These are phyloP conservation scores for Colletotrichum sp. DNA, from an alignment of 2,329 filamentous ascomycete species.

Conservation along the genomic window DNA sequence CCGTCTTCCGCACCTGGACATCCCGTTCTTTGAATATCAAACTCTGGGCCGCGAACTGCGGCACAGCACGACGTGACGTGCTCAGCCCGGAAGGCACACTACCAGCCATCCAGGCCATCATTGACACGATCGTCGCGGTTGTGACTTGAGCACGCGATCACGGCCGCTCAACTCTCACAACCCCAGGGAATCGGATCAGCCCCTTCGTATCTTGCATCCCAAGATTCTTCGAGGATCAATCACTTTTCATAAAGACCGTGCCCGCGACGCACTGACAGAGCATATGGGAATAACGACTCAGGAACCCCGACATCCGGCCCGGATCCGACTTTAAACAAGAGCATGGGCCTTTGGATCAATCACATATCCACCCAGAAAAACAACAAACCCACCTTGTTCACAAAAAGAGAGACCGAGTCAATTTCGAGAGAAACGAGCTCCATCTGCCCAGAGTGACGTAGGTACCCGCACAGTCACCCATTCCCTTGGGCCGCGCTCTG, in stretches of 20 bases:
- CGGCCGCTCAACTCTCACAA: background rate
- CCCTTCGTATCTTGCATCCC: background rate
- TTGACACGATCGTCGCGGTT: background rate
- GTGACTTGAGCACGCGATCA: background rate
- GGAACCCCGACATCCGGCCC: background rate
- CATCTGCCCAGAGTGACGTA: constrained; percentile 14
- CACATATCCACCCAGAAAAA: background rate
- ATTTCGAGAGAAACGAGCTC: background rate
- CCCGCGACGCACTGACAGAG: background rate
- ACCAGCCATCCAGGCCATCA: background rate
- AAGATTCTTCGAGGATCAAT: background rate
- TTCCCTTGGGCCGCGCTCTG: constrained; percentile 11
- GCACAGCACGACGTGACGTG: background rate
- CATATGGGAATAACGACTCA: background rate
- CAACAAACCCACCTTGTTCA: background rate
- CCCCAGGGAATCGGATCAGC: background rate
- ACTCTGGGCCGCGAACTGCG: background rate
- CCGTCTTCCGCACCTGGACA: background rate
- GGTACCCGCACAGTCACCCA: background rate
- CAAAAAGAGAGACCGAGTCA: background rate
- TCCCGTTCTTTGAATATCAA: background rate
- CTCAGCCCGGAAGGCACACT: background rate
- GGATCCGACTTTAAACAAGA: background rate
- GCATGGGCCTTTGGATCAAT: background rate
- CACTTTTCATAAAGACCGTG: background rate